phyloP scores from a whole-genome alignment of 2,329 filamentous ascomycete species.

The Hypoxylon sp. region DNA sequence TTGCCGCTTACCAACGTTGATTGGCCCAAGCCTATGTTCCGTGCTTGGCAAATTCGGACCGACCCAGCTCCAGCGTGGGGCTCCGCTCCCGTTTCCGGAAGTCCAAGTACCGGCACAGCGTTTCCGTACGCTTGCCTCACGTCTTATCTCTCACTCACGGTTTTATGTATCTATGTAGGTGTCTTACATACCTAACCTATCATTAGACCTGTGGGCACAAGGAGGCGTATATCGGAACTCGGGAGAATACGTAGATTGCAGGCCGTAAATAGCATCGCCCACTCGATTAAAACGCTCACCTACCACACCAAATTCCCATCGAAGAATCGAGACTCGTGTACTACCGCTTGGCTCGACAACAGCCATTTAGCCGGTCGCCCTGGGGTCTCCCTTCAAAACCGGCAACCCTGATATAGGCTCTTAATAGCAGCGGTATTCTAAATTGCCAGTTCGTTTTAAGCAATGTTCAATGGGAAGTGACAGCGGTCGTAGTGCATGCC shows the following conservation, averaged over 20 bases:
- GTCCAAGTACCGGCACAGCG: neutral
- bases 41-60: constrained; percentile 40
- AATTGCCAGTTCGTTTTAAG: neutral
- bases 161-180: too few relatives aligned
- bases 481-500: neutral
- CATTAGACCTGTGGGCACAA: neutral
- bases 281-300: neutral
- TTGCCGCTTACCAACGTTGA: constrained; percentile 3
- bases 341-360: constrained; percentile 28
- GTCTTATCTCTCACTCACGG: neutral
- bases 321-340: constrained; percentile 26
- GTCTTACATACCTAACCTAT: too few relatives aligned
- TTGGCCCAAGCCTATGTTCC: constrained; percentile 7
- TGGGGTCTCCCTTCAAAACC: constrained; percentile 6
- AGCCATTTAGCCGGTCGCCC: constrained; percentile 31
- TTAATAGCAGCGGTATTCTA: neutral
- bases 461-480: constrained; percentile 2
- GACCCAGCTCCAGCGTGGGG: constrained; percentile 16
- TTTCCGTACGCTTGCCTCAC: constrained; percentile 2
- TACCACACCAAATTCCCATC: neutral
- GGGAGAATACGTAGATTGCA: neutral
- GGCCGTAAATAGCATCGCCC: neutral
- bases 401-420: constrained; percentile 17
- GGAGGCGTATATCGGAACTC: neutral
- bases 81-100: constrained; percentile 15